phyloP scores from a whole-genome alignment of 805 yeast genomes.

The Groenewaldozyma tartarivorans region DNA sequence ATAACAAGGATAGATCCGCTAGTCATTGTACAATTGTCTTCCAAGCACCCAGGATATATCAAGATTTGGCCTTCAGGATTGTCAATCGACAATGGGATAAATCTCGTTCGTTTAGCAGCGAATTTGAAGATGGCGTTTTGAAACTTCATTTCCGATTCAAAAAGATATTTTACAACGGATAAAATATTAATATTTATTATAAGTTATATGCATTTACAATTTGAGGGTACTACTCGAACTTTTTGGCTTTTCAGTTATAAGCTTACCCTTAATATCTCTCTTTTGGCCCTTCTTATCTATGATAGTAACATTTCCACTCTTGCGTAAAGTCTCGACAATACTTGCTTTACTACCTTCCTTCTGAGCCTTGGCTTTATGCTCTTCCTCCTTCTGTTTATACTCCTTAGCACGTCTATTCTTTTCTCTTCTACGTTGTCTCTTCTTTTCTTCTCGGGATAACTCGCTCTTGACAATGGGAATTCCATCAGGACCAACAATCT shows the following conservation, averaged over 20 bases:
- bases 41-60: constrained; percentile 27
- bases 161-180: constrained; percentile 21
- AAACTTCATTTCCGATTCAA: constrained; percentile 29
- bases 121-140: constrained; percentile 28
- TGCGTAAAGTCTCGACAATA: constrained; percentile 63
- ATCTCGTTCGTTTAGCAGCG: constrained; percentile 21
- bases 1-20: constrained; percentile 9
- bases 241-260: constrained; percentile 35
- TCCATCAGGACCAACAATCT: constrained; percentile 62
- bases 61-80: constrained; percentile 27
- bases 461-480: constrained; percentile 74
- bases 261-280: constrained; percentile 63
- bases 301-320: constrained; percentile 61
- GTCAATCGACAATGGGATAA: constrained; percentile 29
- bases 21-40: constrained; percentile 26
- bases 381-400: constrained; percentile 28
- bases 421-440: constrained; percentile 74
- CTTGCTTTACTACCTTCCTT: constrained; percentile 49
- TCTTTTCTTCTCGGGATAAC: constrained; percentile 73
- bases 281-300: constrained; percentile 69
- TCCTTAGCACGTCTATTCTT: constrained; percentile 69
- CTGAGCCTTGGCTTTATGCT: constrained; percentile 28
- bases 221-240: constrained; percentile 22
- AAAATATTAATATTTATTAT: constrained; percentile 1
- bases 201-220: constrained; percentile 15